Evolutionary conservation across 257 asterid genomes (phyloP).

Genomic region (Cynanchum wilfordii): DNA sequence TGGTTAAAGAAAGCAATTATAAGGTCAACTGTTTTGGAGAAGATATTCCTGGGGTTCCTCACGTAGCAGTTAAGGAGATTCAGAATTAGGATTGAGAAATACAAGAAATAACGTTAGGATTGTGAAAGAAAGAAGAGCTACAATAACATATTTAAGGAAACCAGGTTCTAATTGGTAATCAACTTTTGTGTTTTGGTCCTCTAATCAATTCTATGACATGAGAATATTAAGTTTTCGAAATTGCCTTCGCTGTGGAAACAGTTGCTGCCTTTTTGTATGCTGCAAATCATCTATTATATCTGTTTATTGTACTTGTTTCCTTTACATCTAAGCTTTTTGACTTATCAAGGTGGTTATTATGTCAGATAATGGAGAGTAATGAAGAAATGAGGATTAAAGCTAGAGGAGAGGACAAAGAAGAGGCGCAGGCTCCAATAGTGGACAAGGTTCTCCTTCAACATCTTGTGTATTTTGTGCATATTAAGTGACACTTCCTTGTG

Average conservation of each 20-base stretch:
- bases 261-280: constrained; percentile 7
- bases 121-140: too few relatives aligned
- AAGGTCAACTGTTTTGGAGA: neutral
- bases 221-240: neutral
- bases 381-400: constrained; percentile 59
- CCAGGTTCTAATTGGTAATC: neutral
- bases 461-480: neutral
- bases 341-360: constrained; percentile 7
- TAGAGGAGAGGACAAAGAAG: constrained; percentile 53
- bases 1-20: neutral
- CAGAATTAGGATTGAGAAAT: neutral
- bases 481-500: neutral
- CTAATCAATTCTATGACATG: neutral
- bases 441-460: constrained; percentile 61
- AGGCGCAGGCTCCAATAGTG: constrained; percentile 36
- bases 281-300: neutral
- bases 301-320: constrained; percentile 1
- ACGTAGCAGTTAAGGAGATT: neutral
- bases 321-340: constrained; percentile 4
- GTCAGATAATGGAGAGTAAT: constrained; percentile 66
- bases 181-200: neutral
- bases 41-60: neutral
- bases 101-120: neutral
- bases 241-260: neutral
- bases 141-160: neutral